Evolutionary conservation across 768 basidiomycete genomes (phyloP), one percentile per base, ranked within the genome.

Genomic region (Mycena amicta): DNA sequence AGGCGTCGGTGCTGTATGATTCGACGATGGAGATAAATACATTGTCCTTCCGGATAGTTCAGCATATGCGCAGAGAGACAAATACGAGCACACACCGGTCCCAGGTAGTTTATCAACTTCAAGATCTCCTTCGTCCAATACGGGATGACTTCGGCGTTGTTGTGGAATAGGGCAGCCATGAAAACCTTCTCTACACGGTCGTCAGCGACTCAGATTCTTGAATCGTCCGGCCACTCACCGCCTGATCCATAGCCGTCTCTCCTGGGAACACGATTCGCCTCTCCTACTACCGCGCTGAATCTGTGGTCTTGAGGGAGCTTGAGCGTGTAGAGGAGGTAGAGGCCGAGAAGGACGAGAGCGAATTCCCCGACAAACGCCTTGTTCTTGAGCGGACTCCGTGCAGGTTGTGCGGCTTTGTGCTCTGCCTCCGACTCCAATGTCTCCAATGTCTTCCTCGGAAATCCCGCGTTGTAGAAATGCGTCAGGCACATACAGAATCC

Each of bases 131-230:
- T 53, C 4, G 70, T 69, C 77, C 77, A 80, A 53, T 74, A 72
- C 0, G 75, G 73, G 31, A 79, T 61, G 2, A 79, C 68, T 0
- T 53, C 51, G 53, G 73, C 65, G 40, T 77, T 76, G 50, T 78
- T 68, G 66, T 66, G 71, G 60, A 80, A 74, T 66, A 77, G 72
- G 3, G 74, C 76, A 16, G 72, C 75, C 62, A 77, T 72, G 57
- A 73, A 75, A 15, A 74, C 66, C 28, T 37, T 37, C 18, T 37
- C 33, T 37, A 18, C 8, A 18, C 8, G 18, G 18, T 8, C 8
- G 33, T 37, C 33, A 37, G 33, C 33, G 33, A n/a, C n/a, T n/a
- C n/a, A n/a, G n/a, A n/a, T n/a, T n/a, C n/a, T n/a, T n/a, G n/a
- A n/a, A n/a, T n/a, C n/a, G n/a, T n/a, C n/a, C n/a, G n/a, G 33